Percentiles rank a stretch among this genome's conserved stretches.
Conservation (phyloP, 2,329 filamentous ascomycete genomes). For the Colletotrichum sp. region DNA sequence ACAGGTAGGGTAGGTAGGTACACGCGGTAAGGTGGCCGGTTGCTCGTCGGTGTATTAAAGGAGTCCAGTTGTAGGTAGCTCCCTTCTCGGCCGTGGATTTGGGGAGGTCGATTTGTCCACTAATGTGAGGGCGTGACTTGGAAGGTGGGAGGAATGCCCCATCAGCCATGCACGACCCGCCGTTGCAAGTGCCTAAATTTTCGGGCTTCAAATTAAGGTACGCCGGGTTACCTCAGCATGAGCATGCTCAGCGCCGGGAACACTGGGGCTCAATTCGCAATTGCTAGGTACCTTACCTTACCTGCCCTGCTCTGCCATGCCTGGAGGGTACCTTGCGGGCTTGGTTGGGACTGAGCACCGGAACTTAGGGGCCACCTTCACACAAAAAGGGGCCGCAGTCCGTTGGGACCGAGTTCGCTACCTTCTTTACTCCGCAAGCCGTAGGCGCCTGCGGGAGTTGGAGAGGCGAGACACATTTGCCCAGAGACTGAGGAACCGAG, state of each 20-base stretch:
- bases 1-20: not conserved
- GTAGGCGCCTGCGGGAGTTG: not conserved
- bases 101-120: constrained; percentile 17
- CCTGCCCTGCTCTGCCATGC: not conserved
- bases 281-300: not conserved
- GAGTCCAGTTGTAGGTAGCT: not conserved
- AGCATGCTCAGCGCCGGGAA: not conserved
- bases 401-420: not conserved
- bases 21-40: constrained; percentile 1
- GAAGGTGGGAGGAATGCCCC: constrained; percentile 19
- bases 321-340: not conserved
- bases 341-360: not conserved
- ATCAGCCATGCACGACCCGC: constrained; percentile 13
- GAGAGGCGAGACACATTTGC: not conserved
- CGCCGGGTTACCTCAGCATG: constrained; percentile 11
- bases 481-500: not conserved
- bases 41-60: not conserved
- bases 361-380: not conserved
- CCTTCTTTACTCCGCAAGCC: not conserved
- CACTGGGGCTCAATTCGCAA: not conserved
- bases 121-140: constrained; percentile 21
- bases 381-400: not conserved
- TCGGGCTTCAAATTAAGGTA: constrained; percentile 17
- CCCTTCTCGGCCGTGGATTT: constrained; percentile 12
- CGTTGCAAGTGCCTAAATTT: constrained; percentile 14